Base-by-base conservation (phyloP, 1,284 basidiomycete species). In the Tranzscheliella williamsii region DNA sequence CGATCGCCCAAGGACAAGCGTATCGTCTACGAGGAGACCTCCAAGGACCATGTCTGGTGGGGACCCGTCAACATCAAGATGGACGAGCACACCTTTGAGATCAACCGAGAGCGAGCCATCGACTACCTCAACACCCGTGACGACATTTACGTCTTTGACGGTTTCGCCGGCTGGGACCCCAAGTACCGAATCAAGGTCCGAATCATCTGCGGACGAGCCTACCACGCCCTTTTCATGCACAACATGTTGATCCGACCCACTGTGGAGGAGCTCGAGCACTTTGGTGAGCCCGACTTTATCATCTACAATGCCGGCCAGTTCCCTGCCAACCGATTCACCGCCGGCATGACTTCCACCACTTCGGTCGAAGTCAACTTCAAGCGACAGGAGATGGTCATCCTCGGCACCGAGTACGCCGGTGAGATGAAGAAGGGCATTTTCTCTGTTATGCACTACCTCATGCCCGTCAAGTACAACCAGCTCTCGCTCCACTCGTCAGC, bases 401-500 rank as follows among this genome's bases (percentile, higher is more conserved):
- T 99, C 74, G 94, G 95, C 60, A 97, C 95, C 47, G 94, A 98
- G 80, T 98, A 98, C 80, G 95, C 95, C 42, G 95, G 95, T 63
- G 95, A 99, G 83, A 99, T 98, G 95, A 99, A 99, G 84, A 98
- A 98, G 86, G 95, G 95, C 80, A 90, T 99, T 79, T 98, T 99
- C 84, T 92, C 90, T 42, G 93, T 99, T 75, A 99, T 99, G 95
- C 95, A 99, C 83, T 99, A 98, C 81, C 85, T 99, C 65, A 91
- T 95, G 83, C 94, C 95, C 17, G 88, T 98, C 84, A 97, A 96
- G 80, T 98, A 95, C 78, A 91, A 91, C 53, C 92, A 96, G 80
- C 86, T 99, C 54, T 97, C 93, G 24, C 85, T 99, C 51, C 95
- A 99, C 83, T 97, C 95, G n/a, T 96, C 92, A 38, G 92, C 92